Evolutionary conservation across 768 basidiomycete genomes (phyloP), one percentile per base, ranked within the genome.

Genomic region (Phanerochaete sordida): DNA sequence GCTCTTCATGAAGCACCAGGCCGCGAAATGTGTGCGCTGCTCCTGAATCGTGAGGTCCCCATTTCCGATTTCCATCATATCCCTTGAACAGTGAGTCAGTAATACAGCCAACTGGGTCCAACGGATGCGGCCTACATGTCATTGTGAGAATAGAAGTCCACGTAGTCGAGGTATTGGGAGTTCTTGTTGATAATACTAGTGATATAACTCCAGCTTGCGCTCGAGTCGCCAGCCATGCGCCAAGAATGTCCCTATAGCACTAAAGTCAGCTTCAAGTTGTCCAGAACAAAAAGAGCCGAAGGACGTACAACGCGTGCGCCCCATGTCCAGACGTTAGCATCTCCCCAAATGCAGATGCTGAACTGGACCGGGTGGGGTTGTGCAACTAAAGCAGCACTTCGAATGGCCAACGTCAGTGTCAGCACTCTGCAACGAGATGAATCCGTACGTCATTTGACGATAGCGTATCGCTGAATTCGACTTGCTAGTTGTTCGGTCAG

Each of bases 1-100:
- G 0, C 83, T 84, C 66, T 87, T 88, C 81, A 87, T 80, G 33
- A 89, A 71, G 31, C 84, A 84, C 87, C 87, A 88, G 0, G 83
- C 85, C 0, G 86, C 87, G 66, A 88, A 88, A 67, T 88, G 87
- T 1, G 85, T 77, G 67, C 87, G 87, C 26, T 79, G 70, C 71
- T 88, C 87, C 19, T 88, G 84, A 64, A 77, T 80, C 0, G 82
- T 81, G 51, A 88, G 74, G 35, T 79, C 73, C 13, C 84, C 85
- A 58, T 88, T 87, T 19, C 87, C 87, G 35, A 80, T 78, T 62
- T 80, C 76, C 77, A 79, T 79, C 82, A 83, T 84, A 65, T 84
- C 82, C 64, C 64, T 65, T 21, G 19, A 7, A 16, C 7, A 28
- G 21, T 5, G 12, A 16, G 21, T 56, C 16, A 24, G 13, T 26